Evolutionary conservation across 2,329 filamentous ascomycete genomes (phyloP).

Genomic region (Monilinia vaccinii-corymbosi): DNA sequence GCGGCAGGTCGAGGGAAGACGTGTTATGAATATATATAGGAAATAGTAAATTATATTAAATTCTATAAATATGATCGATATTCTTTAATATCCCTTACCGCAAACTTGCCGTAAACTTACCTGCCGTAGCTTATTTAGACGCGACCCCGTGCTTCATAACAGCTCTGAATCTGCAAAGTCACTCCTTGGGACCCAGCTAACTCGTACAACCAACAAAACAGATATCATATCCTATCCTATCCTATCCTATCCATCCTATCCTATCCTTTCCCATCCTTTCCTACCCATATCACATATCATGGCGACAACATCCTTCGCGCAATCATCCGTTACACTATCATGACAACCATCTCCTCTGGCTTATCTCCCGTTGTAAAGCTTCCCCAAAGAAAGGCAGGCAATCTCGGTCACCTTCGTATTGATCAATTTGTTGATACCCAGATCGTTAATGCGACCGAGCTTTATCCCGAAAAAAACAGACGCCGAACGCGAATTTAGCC

Average conservation of each 20-base stretch:
- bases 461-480: constrained; percentile 12
- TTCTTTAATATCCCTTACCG: too few species aligned
- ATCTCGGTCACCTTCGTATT: constrained; percentile 13
- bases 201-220: too few species aligned
- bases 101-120: too few species aligned
- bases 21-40: too few species aligned
- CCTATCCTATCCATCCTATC: too few species aligned
- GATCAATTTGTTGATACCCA: constrained; percentile 18
- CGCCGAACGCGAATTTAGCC: constrained; percentile 8
- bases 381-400: constrained; percentile 7
- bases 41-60: too few species aligned
- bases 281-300: constrained; percentile 17
- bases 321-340: constrained; percentile 17
- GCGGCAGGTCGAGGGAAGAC: too few species aligned
- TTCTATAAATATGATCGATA: too few species aligned
- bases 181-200: too few species aligned
- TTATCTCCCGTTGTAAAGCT: constrained; percentile 17
- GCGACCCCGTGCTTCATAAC: constrained; percentile 6
- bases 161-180: not conserved
- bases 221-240: too few species aligned
- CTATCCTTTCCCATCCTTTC: too few species aligned
- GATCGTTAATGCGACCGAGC: constrained; percentile 11
- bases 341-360: constrained; percentile 23
- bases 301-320: constrained; percentile 18
- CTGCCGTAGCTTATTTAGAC: constrained; percentile 2